Base-by-base conservation (phyloP, 2,329 filamentous ascomycete species). In the Didymella sp. region DNA sequence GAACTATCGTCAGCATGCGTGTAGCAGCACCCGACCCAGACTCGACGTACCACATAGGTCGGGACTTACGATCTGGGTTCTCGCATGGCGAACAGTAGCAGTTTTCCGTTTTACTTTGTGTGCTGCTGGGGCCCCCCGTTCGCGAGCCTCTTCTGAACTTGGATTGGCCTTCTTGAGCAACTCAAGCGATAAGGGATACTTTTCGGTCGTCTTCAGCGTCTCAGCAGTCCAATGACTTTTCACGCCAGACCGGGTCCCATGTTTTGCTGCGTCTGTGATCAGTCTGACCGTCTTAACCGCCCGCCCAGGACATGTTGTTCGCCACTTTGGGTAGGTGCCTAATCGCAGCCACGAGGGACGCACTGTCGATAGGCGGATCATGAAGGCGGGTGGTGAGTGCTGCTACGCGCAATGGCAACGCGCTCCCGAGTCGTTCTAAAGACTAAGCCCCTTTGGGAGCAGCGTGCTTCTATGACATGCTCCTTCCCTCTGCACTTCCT, bases 21-120 rank as follows among this genome's bases (percentile, higher is more conserved):
- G 4, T 28, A 21, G 24, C 11, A 4, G 13, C 33, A 15, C n/a
- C 38, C 38, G 44, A 51, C 48, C 51, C 35, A 64, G 58, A 62
- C 58, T 48, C 56, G 51, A 76, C 73, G 48, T 77, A 80, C 79
- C 78, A 63, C 79, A 81, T 48, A 81, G 71, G n/a, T 69, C 60
- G 41, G 76, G 71, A 72, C 76, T 80, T 67, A 80, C 77, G 62
- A 81, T 69, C 61, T 76, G 72, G 30, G 68, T 54, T 58, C 72
- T 44, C 30, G 49, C 43, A 17, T 57, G 30, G 38, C 15, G 30
- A 4, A 5, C 40, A 17, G 48, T 52, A 2, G 43, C 19, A 6
- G 46, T 46, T 9, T 51, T 51, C 35, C 21, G 21, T 22, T 19
- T 41, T 4, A 1, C n/a, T 25, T 15, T 41, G 21, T n/a, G 6